Percentiles rank a stretch among this genome's conserved stretches.
phyloP scores from a whole-genome alignment of 164 flowering plant genomes.

The Liquidambar formosana region DNA sequence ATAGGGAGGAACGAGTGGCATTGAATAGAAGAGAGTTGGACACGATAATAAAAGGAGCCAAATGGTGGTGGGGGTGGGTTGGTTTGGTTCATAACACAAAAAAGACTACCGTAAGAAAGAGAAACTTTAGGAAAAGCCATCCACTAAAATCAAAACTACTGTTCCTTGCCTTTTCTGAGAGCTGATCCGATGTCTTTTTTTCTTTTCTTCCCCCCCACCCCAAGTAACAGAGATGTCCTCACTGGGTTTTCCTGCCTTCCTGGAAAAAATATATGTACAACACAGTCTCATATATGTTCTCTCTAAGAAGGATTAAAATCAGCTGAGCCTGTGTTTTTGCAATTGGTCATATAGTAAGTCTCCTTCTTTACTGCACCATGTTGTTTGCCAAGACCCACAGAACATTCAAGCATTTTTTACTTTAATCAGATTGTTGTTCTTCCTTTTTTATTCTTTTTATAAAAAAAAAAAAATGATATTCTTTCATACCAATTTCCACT shows the following conservation, averaged over 20 bases:
- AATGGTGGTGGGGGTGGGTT: slow-evolving; percentile 9
- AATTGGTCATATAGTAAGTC: too few relatives aligned
- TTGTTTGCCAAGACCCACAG: too few relatives aligned
- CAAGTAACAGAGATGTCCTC: too few relatives aligned
- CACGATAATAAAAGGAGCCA: slow-evolving; percentile 5
- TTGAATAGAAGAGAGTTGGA: slow-evolving; percentile 13
- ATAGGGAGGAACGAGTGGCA: slow-evolving; percentile 1
- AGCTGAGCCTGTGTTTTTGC: background rate
- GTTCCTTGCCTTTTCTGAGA: background rate
- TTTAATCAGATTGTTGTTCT: too few relatives aligned
- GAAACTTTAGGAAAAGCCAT: slow-evolving; percentile 12
- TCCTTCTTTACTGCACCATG: too few relatives aligned
- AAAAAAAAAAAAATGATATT: too few relatives aligned
- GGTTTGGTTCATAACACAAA: background rate
- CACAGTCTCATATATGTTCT: background rate
- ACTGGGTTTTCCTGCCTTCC: too few relatives aligned
- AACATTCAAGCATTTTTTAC: too few relatives aligned
- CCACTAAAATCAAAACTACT: slow-evolving; percentile 15
- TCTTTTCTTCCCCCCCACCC: too few relatives aligned
- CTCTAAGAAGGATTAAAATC: background rate
- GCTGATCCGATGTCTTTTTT: too few relatives aligned
- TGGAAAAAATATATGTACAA: background rate
- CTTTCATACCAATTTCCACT: background rate
- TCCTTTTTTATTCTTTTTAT: background rate
- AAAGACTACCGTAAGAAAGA: slow-evolving; percentile 12